phyloP scores from a whole-genome alignment of 352 stramenopile species.

The Pythium insidiosum region DNA sequence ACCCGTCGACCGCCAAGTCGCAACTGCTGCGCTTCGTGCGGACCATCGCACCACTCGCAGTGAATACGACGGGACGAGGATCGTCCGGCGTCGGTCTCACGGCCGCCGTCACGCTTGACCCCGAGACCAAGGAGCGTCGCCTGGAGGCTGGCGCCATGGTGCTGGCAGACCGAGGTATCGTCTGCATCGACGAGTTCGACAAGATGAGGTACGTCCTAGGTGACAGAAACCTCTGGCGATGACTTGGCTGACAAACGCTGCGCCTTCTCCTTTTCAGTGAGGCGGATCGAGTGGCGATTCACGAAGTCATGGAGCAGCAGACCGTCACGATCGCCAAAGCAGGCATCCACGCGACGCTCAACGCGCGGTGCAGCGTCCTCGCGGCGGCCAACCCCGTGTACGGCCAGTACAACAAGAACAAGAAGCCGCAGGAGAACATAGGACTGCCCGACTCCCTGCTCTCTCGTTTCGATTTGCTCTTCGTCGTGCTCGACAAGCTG shows the following conservation, averaged over 20 bases:
- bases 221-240: too few relatives aligned
- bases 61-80: constrained; percentile 85
- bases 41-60: constrained; percentile 89
- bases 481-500: constrained; percentile 99
- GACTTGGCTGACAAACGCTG: too few relatives aligned
- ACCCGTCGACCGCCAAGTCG: constrained; percentile 98
- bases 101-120: constrained; percentile 96
- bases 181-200: constrained; percentile 99
- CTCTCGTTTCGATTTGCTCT: constrained; percentile 99
- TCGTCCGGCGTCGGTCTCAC: constrained; percentile 94
- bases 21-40: constrained; percentile 97
- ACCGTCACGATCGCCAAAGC: constrained; percentile 99
- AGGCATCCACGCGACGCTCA: constrained; percentile 98
- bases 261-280: constrained; percentile 65
- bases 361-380: constrained; percentile 97
- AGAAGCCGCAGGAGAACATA: constrained; percentile 98
- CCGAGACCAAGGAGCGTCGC: constrained; percentile 89
- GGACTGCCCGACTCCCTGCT: constrained; percentile 98
- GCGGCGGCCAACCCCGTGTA: constrained; percentile 99
- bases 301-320: constrained; percentile 99
- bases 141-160: constrained; percentile 99
- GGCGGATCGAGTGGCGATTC: constrained; percentile 98
- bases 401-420: constrained; percentile 98
- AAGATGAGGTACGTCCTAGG: constrained; percentile 88
- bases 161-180: constrained; percentile 96